Conservation (phyloP, 2,329 filamentous ascomycete genomes). For the Tympanopsis confertula region DNA sequence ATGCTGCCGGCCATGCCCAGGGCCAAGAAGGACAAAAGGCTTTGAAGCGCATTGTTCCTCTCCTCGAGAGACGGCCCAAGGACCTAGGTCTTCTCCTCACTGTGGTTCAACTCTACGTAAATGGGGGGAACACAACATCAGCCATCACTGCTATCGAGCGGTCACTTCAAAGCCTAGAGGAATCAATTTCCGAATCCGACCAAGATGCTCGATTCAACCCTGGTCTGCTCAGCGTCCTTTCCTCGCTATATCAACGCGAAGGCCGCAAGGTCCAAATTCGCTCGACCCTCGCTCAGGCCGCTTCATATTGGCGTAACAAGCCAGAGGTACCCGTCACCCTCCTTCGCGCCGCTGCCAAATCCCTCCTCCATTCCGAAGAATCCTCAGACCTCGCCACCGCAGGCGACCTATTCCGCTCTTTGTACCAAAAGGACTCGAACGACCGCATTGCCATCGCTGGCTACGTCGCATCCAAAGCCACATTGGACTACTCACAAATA, state of each 20-base stretch:
- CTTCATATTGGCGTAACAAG: slow-evolving; percentile 44
- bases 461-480: slow-evolving; percentile 43
- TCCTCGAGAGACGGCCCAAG: slow-evolving; percentile 63
- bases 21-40: slow-evolving; percentile 53
- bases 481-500: slow-evolving; percentile 19
- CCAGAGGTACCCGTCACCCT: slow-evolving; percentile 28
- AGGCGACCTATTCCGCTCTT: slow-evolving; percentile 39
- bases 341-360: slow-evolving; percentile 42
- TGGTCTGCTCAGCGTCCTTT: slow-evolving; percentile 42
- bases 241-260: slow-evolving; percentile 45
- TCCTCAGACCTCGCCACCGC: slow-evolving; percentile 35
- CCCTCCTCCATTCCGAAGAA: slow-evolving; percentile 42
- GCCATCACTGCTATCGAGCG: slow-evolving; percentile 66
- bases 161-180: slow-evolving; percentile 63
- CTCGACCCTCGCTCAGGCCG: slow-evolving; percentile 44
- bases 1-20: slow-evolving; percentile 64
- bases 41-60: slow-evolving; percentile 55
- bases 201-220: slow-evolving; percentile 47
- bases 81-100: slow-evolving; percentile 75
- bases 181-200: slow-evolving; percentile 32
- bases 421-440: slow-evolving; percentile 33
- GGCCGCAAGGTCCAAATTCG: slow-evolving; percentile 40
- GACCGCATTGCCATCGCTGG: slow-evolving; percentile 46
- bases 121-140: slow-evolving; percentile 57
- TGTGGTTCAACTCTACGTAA: slow-evolving; percentile 69